Evolutionary conservation across 2,329 filamentous ascomycete genomes (phyloP), one percentile per base, ranked within the genome.

Genomic region (Fusarium sp.): DNA sequence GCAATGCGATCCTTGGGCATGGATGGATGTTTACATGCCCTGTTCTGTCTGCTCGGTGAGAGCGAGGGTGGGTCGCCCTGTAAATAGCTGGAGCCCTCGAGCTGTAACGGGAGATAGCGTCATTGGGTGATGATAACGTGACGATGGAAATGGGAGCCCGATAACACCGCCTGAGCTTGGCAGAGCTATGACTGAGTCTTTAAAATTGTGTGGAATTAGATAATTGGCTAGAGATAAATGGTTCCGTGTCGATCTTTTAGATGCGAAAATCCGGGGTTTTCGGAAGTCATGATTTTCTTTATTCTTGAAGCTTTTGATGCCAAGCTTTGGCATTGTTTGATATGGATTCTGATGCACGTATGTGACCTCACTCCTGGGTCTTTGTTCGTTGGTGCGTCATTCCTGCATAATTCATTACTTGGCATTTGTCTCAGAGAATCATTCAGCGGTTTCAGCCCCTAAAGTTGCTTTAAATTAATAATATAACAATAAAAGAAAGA

Each of bases 11-110:
- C 50, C 47, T 41, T 69, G 52, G 55, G 54, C 43, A 41, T 64
- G 35, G 57, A 48, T 43, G 59, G 39, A 44, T 61, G 54, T 66
- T 68, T 61, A 66, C 59, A 41, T 50, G 59, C 54, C 63, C 68
- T 68, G 58, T 37, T 50, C 68, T 65, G 50, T 37, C 20, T 49
- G 31, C 47, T 57, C 63, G 55, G 68, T 50, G 68, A 68, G 59
- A 57, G 61, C 52, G 62, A 52, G 68, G 42, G 67, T 70, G 66
- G 67, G 67, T 68, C 67, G 28, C 57, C 66, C 66, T 70, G 58
- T 55, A 59, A 63, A 55, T 48, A 52, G 41, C 43, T 47, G 57
- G 53, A 47, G 52, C 46, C 49, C 50, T 57, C 33, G 38, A 46
- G 20, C 41, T 56, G 42, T 56, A 65, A 59, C 35, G 29, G 42